A percentile compares a stretch with the other conserved stretches of the same genome.
Conservation (phyloP, 495 filamentous ascomycete genomes). For the Penicillium cosmopolitanum region DNA sequence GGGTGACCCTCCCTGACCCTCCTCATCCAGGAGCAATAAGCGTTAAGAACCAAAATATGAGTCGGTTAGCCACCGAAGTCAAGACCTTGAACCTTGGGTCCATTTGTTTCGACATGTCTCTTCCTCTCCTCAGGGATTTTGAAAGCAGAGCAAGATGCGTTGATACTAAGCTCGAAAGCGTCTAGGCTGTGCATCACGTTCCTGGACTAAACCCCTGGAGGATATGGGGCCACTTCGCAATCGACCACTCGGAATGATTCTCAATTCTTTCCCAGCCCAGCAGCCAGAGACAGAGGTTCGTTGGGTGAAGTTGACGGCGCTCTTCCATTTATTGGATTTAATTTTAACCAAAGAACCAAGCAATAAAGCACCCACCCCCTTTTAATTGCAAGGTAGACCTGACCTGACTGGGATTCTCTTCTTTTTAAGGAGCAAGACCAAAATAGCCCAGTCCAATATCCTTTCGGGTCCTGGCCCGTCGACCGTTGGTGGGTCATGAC, state of each 20-base stretch:
- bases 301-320: background rate
- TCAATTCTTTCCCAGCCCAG: background rate
- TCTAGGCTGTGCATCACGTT: constrained; percentile 11
- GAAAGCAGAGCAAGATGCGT: constrained; percentile 4
- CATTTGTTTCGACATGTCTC: constrained; percentile 12
- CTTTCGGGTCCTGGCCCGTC: constrained; percentile 13
- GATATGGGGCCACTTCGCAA: constrained; percentile 15
- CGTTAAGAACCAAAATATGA: background rate
- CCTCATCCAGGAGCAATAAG: background rate
- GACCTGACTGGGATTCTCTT: background rate
- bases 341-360: background rate
- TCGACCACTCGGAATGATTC: constrained; percentile 16
- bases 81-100: constrained; percentile 2
- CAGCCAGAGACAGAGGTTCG: background rate
- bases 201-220: constrained; percentile 19
- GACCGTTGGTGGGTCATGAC: constrained; percentile 26
- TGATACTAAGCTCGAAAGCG: constrained; percentile 10
- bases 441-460: constrained; percentile 3
- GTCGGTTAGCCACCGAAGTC: constrained; percentile 11
- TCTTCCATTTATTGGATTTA: background rate
- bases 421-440: background rate
- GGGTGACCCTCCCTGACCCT: background rate
- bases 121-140: background rate
- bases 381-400: background rate
- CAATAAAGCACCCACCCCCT: constrained; percentile 1